Conservation (phyloP, 148 eudicot genomes). For the Rhododendron vialii region DNA sequence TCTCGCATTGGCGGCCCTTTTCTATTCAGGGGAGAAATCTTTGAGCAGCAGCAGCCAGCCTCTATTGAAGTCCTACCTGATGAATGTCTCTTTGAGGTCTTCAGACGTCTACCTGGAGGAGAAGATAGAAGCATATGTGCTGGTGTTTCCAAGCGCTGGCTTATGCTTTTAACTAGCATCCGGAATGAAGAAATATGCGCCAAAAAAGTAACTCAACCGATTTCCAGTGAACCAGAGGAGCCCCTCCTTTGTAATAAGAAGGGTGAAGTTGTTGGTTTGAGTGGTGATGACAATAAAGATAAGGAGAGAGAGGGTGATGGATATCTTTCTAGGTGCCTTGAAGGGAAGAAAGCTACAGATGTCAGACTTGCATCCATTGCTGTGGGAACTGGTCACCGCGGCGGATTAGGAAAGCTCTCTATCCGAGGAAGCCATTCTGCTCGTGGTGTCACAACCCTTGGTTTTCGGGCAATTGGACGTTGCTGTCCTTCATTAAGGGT, state of each 20-base stretch:
- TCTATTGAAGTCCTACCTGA: constrained; percentile 77
- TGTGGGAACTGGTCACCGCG: constrained; percentile 58
- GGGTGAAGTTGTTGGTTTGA: neutral
- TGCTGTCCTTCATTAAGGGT: constrained; percentile 66
- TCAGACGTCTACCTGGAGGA: constrained; percentile 64
- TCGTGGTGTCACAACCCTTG: constrained; percentile 55
- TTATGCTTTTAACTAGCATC: constrained; percentile 65
- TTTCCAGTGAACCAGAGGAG: neutral
- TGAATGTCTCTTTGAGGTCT: constrained; percentile 82
- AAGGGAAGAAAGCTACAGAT: constrained; percentile 91
- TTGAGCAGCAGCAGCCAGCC: constrained; percentile 31
- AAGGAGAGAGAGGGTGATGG: constrained; percentile 45
- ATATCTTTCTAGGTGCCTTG: constrained; percentile 63
- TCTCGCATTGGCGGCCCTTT: constrained; percentile 59
- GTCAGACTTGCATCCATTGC: constrained; percentile 86
- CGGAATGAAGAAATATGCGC: constrained; percentile 34
- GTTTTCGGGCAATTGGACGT: constrained; percentile 71
- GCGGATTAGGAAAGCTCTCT: constrained; percentile 80
- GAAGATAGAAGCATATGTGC: constrained; percentile 70
- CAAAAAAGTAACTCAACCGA: neutral
- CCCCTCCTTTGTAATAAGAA: constrained; percentile 3
- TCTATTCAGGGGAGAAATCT: constrained; percentile 21
- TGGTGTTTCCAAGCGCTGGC: constrained; percentile 76
- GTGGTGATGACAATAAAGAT: constrained; percentile 21
- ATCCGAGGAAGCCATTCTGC: constrained; percentile 51